A percentile compares a stretch with the other conserved stretches of the same genome.
These are phyloP conservation scores for Polychaeton citri DNA, from an alignment of 2,329 filamentous ascomycete genomes.

Conservation along the genomic window DNA sequence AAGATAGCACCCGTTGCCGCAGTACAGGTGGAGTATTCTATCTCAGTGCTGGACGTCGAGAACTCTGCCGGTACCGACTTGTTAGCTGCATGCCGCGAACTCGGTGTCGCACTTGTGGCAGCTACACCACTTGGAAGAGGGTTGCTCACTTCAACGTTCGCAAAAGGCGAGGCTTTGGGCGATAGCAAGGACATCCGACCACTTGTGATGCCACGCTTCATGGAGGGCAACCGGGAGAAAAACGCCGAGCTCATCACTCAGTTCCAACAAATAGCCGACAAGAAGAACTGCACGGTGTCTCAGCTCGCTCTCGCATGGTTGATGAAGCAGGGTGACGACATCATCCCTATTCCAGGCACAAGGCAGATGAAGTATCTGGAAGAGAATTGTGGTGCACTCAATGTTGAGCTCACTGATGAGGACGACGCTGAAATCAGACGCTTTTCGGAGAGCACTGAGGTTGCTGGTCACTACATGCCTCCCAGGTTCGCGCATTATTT, in stretches of 20 bases:
- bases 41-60: slow-evolving; percentile 36
- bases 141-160: slow-evolving; percentile 7
- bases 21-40: slow-evolving; percentile 38
- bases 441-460: slow-evolving; percentile 3
- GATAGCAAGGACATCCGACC: slow-evolving; percentile 4
- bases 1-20: slow-evolving; percentile 34
- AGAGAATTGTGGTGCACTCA: slow-evolving; percentile 11
- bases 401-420: slow-evolving; percentile 5
- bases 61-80: slow-evolving; percentile 15
- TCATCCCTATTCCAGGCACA: slow-evolving; percentile 33
- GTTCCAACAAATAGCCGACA: slow-evolving; percentile 18
- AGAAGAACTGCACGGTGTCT: slow-evolving; percentile 7
- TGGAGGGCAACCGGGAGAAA: slow-evolving; percentile 25
- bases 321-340: slow-evolving; percentile 26
- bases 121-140: slow-evolving; percentile 27
- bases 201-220: slow-evolving; percentile 27
- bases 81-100: slow-evolving; percentile 28
- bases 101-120: slow-evolving; percentile 28
- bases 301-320: slow-evolving; percentile 23
- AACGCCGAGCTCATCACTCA: slow-evolving; percentile 23
- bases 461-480: slow-evolving; percentile 2
- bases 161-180: not conserved
- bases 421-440: slow-evolving; percentile 1
- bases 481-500: not conserved
- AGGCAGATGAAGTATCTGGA: slow-evolving; percentile 15